Evolutionary conservation across 2,329 filamentous ascomycete genomes (phyloP).

Genomic region (Apiospora rasikravindrae): DNA sequence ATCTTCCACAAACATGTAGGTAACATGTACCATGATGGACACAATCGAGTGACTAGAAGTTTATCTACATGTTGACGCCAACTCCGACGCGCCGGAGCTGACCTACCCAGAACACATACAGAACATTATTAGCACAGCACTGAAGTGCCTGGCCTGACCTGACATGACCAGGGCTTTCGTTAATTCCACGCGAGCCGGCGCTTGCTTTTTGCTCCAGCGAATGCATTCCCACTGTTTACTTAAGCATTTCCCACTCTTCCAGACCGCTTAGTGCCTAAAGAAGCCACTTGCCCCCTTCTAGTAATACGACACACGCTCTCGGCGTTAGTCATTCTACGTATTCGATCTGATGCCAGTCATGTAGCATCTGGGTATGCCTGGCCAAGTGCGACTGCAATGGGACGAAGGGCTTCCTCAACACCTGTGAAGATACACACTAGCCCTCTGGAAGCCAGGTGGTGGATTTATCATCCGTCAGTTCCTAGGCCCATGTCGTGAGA

Average conservation of each 20-base stretch:
- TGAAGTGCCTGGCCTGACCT: background rate
- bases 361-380: constrained; percentile 8
- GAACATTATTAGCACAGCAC: background rate
- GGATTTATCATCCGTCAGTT: background rate
- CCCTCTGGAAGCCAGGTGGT: background rate
- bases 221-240: constrained; percentile 13
- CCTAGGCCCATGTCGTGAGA: background rate
- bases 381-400: background rate
- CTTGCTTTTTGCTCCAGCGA: constrained; percentile 2
- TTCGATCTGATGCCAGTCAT: constrained; percentile 5
- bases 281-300: background rate
- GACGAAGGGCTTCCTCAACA: background rate
- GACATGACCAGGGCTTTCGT: background rate
- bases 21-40: background rate
- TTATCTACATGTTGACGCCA: background rate
- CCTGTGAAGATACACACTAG: background rate
- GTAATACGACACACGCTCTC: constrained; percentile 16
- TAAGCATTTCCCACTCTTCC: constrained; percentile 2
- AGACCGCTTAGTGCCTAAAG: background rate
- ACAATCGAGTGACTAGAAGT: background rate
- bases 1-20: background rate
- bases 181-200: constrained; percentile 7
- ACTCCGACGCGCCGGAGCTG: background rate
- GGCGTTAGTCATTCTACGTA: background rate
- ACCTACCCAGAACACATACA: background rate